These are phyloP conservation scores for Acacia pycnantha DNA, from an alignment of 331 rosid species.

Conservation along the genomic window DNA sequence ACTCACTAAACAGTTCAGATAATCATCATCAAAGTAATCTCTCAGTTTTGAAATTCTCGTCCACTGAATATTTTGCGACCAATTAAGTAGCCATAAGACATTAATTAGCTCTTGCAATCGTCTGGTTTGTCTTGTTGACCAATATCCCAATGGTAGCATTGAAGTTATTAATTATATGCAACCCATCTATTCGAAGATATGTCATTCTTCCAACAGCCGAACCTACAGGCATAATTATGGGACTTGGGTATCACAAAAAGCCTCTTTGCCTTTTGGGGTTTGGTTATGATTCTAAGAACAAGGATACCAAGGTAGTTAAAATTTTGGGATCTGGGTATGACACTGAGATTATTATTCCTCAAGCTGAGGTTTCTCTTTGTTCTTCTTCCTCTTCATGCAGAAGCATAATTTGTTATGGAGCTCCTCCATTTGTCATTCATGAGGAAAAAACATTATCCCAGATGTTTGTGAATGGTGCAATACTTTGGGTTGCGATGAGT, in stretches of 20 bases:
- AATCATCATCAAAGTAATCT: too few species aligned
- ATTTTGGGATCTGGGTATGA: neutral
- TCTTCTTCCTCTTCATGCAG: neutral
- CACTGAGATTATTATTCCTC: neutral
- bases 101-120: slow-evolving; percentile 18
- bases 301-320: neutral
- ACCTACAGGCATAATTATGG: too few species aligned
- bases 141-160: too few species aligned
- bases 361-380: neutral
- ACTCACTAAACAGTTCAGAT: neutral
- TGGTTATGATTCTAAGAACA: neutral
- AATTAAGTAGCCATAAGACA: neutral
- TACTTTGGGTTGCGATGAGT: neutral
- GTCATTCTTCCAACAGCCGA: neutral
- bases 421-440: neutral
- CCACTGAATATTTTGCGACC: neutral
- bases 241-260: too few species aligned
- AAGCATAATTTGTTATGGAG: neutral
- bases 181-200: neutral
- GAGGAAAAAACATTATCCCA: neutral
- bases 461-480: neutral
- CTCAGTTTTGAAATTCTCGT: neutral
- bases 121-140: slow-evolving; percentile 9
- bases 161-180: neutral
- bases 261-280: neutral